A percentile compares a stretch with the other conserved stretches of the same genome.
Evolutionary conservation across 345 rosid species (phyloP).

Genomic region (Salix purpurea): DNA sequence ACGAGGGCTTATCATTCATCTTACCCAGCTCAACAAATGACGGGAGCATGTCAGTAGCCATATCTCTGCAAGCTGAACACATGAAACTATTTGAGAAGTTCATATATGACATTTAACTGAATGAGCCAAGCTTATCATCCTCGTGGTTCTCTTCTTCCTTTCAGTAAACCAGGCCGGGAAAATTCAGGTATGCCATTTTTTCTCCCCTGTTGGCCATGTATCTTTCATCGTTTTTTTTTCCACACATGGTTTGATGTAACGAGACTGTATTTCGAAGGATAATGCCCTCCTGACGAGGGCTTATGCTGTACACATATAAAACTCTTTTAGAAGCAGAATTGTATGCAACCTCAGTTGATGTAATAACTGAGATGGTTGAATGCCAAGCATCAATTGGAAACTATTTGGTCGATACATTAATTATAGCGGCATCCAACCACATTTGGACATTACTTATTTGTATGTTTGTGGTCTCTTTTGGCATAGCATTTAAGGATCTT

Average conservation of each 20-base stretch:
- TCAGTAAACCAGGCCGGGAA: background rate
- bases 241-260: background rate
- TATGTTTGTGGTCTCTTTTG: no score
- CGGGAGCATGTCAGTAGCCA: slow-evolving; percentile 77
- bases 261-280: background rate
- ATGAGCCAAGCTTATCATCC: background rate
- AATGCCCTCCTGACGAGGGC: background rate
- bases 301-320: slow-evolving; percentile 1
- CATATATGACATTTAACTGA: slow-evolving; percentile 38
- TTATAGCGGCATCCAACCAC: no score
- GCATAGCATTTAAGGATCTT: background rate
- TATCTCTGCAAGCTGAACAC: slow-evolving; percentile 67
- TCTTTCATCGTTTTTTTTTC: background rate
- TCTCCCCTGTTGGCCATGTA: background rate
- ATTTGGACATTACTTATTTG: background rate
- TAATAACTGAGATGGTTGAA: no score
- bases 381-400: no score
- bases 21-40: slow-evolving; percentile 72
- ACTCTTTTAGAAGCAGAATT: background rate
- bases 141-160: background rate
- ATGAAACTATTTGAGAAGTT: slow-evolving; percentile 72
- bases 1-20: slow-evolving; percentile 73
- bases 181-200: background rate
- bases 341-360: background rate
- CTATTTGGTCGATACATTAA: no score